Evolutionary conservation across 2,329 filamentous ascomycete species (phyloP).

Genomic region (Penicillium concentricum): DNA sequence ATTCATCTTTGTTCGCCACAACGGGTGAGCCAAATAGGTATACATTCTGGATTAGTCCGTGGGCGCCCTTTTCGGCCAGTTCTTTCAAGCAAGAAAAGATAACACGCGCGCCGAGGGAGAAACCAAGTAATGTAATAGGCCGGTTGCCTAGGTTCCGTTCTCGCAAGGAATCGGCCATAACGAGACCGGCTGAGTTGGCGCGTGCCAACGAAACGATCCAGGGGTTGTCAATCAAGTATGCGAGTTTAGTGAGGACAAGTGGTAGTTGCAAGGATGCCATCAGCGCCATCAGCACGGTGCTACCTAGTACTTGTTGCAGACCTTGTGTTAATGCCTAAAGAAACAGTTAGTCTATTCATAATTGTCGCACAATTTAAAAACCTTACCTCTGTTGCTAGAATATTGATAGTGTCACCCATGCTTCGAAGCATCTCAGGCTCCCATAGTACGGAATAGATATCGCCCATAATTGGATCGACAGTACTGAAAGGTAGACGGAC

Average conservation of each 20-base stretch:
- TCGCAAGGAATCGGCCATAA: constrained; percentile 89
- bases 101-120: constrained; percentile 86
- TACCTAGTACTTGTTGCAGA: constrained; percentile 90
- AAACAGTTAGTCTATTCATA: constrained; percentile 25
- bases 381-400: constrained; percentile 88
- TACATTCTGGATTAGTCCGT: constrained; percentile 88
- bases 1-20: constrained; percentile 90
- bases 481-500: constrained; percentile 94
- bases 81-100: constrained; percentile 91
- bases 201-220: constrained; percentile 96
- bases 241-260: constrained; percentile 85
- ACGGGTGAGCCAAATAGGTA: constrained; percentile 92
- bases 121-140: constrained; percentile 90
- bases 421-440: constrained; percentile 97
- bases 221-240: constrained; percentile 96
- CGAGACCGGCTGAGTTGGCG: constrained; percentile 82
- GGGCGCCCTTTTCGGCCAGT: constrained; percentile 77
- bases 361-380: background rate
- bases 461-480: constrained; percentile 95
- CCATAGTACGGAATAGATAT: constrained; percentile 95
- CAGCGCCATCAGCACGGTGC: constrained; percentile 79
- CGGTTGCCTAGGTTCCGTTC: constrained; percentile 87
- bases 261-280: constrained; percentile 95
- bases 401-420: constrained; percentile 98
- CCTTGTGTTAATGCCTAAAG: constrained; percentile 85